phyloP scores from a whole-genome alignment of 2,329 filamentous ascomycete genomes.

The Monosporascus sp. region DNA sequence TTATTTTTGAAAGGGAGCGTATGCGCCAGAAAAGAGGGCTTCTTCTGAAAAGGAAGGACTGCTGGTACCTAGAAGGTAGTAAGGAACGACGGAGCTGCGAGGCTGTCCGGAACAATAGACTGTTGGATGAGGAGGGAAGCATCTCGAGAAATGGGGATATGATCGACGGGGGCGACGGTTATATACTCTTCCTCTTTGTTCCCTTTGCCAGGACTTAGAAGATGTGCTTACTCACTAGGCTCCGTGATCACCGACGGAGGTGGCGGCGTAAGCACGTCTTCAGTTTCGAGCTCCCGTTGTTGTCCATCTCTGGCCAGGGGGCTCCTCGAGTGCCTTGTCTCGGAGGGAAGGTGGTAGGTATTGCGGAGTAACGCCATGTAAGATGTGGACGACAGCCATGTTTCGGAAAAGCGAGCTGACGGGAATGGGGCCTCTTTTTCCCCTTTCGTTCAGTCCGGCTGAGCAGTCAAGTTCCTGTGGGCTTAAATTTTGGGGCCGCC shows the following conservation, averaged over 20 bases:
- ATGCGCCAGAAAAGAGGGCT: no score
- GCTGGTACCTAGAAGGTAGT: neutral
- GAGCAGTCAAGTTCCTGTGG: no score
- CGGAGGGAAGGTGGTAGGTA: neutral
- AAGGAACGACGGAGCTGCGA: neutral
- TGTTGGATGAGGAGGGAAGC: neutral
- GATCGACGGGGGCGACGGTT: neutral
- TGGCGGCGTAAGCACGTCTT: neutral
- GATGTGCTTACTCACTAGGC: neutral
- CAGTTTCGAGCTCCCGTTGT: neutral
- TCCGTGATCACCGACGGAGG: no score
- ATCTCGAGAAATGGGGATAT: neutral
- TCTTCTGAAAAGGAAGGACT: neutral
- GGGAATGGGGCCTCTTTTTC: neutral
- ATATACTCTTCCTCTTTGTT: neutral
- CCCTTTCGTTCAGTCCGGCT: no score
- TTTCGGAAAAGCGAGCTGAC: neutral
- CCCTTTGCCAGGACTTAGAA: neutral
- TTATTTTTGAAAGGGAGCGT: no score
- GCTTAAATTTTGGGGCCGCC: no score
- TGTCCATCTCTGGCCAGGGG: neutral
- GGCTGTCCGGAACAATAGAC: neutral
- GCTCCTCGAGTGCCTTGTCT: neutral
- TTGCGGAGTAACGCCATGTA: neutral
- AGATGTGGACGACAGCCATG: neutral